Evolutionary conservation across 352 stramenopile genomes (phyloP), one percentile per base, ranked within the genome.

Genomic region (Peronosclerospora sorghi): DNA sequence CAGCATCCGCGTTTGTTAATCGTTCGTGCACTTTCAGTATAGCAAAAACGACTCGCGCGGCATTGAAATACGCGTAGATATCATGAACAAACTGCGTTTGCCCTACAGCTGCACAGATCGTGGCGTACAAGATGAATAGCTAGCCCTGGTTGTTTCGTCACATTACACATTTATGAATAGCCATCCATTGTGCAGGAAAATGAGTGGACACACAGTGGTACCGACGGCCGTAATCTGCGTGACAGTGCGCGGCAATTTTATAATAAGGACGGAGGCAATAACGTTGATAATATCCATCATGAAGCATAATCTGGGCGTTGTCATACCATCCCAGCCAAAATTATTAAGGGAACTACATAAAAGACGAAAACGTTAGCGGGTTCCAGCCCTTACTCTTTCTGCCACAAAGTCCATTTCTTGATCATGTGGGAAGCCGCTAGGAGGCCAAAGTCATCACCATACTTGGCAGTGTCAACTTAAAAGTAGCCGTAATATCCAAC

Each of bases 321-420:
- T 95, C 84, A 95, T 95, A 43, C 95, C 84, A 56, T 93, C 81
- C 84, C 84, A 95, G 1, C 74, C 74, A 63, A 94, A 95, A 47
- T 95, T 95, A 61, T 85, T 91, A 54, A 94, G 12, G 66, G 72
- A 39, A 95, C 83, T 94, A 43, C 9, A 17, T 26, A 26, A 26
- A 6, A 7, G 4, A 26, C 21, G 21, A 26, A 26, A 26, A 26
- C 21, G 21, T 26, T 26, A 26, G 21, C 21, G 21, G 21, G 3
- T 17, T 26, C 8, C 29, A 35, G 30, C 18, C 26, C 54, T 23
- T 54, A 95, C 83, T 95, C 42, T 78, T 50, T 89, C 60, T 14
- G 39, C 63, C 85, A 95, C 95, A 29, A 95, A 57, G 40, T 91
- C 75, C 8, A 54, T 85, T 34, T 95, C 85, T 1, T 83, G 85